Percentiles rank a stretch among this genome's conserved stretches.
phyloP scores from a whole-genome alignment of 192 early-diverging fungal genomes.

The Coemansia pectinata region DNA sequence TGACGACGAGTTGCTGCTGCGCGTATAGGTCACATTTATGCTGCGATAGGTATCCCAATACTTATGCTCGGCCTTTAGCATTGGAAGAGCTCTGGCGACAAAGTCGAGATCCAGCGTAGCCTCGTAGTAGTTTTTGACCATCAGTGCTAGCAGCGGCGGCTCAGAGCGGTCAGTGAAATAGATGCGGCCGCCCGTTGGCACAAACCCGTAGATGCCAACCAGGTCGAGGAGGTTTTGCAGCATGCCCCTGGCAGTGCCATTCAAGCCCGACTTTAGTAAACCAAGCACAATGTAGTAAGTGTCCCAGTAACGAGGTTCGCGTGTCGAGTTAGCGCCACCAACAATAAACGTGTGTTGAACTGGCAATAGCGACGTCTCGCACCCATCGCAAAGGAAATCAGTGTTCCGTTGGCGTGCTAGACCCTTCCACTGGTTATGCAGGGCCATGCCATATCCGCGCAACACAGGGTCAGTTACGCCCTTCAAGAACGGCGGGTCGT shows the following conservation, averaged over 20 bases:
- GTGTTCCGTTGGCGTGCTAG: conserved; percentile 59
- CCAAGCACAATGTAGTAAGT: conserved; percentile 68
- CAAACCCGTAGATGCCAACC: conserved; percentile 60
- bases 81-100: conserved; percentile 58
- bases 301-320: conserved; percentile 78
- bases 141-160: conserved; percentile 67
- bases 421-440: conserved; percentile 67
- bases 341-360: conserved; percentile 63
- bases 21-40: conserved; percentile 35
- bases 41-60: conserved; percentile 65
- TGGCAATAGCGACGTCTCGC: conserved; percentile 58
- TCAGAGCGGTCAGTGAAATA: conserved; percentile 76
- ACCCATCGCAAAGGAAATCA: conserved; percentile 57
- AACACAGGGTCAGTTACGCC: conserved; percentile 57
- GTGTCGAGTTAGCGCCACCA: conserved; percentile 61
- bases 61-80: conserved; percentile 61
- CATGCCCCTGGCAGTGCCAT: conserved; percentile 60
- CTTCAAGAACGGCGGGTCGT: conserved; percentile 54
- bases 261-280: conserved; percentile 58
- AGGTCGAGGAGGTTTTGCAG: conserved; percentile 67
- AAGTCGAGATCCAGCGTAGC: conserved; percentile 59
- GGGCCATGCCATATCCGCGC: conserved; percentile 53
- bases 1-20: conserved; percentile 8
- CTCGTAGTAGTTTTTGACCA: conserved; percentile 66
- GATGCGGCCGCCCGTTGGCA: conserved; percentile 73